Base-by-base conservation (phyloP, 441 rosid species). In the Pelargonium australe region DNA sequence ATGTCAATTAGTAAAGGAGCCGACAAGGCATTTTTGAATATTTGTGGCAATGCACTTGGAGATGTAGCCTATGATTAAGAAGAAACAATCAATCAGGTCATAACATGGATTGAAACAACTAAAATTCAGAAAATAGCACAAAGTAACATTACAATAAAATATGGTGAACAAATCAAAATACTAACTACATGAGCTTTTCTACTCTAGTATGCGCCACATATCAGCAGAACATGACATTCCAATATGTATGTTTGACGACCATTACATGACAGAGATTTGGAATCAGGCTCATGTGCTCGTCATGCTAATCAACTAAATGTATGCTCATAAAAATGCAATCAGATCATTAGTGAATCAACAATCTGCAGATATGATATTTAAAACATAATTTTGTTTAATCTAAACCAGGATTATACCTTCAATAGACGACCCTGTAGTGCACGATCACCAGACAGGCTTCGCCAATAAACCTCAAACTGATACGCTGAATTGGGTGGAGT, bases 381-480 rank as follows among this genome's bases (percentile, higher is more conserved):
- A 57, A 63, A 25, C 66, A 60, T n/a, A 62, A 44, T 44, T 43
- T 43, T 16, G 11, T 12, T 13, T 5, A 12, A 58, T 14, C 40
- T n/a, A 63, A 12, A 0, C 41, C 16, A 64, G 31, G 31, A 45
- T 25, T 53, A 61, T 69, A 94, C 99, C 99, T 89, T 89, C 75
- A 91, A 79, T 67, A 94, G 80, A 14, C 62, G 80, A 76, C 85
- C 77, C 81, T 89, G 96, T 47, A 87, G 77, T 1, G 75, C 69
- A 49, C 67, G 72, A 79, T 91, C 85, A 2, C 94, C 94, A 40
- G 86, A 83, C 65, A 88, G 85, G 73, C 94, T 80, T 74, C 82
- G 85, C 99, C 99, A 94, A 68, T 83, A 81, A 77, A 86, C 85
- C 77, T 94, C 99, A 76, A 91, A 91, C 65, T 94, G 91, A 72